Conservation (phyloP, 306 rosid species). For the Castanea sativa region DNA sequence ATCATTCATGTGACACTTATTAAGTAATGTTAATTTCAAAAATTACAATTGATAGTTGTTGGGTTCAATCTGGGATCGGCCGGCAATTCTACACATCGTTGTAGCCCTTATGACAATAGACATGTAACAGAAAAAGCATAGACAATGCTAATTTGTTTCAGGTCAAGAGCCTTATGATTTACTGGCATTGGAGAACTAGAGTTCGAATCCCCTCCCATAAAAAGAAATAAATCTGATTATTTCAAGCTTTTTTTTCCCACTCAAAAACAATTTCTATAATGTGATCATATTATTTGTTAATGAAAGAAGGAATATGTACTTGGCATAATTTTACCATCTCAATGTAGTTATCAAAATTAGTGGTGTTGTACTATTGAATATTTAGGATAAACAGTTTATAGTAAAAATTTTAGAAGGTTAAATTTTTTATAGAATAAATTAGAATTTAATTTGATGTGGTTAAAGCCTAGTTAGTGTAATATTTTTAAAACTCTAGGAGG, state of each 20-base stretch:
- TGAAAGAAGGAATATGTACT: background rate
- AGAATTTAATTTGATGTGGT: too few species aligned
- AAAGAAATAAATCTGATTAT: too few species aligned
- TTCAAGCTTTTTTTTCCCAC: too few species aligned
- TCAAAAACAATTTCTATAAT: too few species aligned
- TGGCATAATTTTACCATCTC: background rate
- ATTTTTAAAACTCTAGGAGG: too few species aligned
- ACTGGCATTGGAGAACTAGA: too few species aligned
- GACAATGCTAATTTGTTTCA: too few species aligned
- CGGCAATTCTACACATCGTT: background rate
- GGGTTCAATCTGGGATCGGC: background rate
- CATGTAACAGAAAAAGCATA: background rate
- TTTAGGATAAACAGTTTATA: background rate
- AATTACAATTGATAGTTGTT: background rate
- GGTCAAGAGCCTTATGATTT: too few species aligned
- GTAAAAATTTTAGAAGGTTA: background rate
- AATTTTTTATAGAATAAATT: background rate
- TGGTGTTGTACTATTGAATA: background rate
- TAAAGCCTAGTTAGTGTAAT: too few species aligned
- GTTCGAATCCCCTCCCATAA: too few species aligned
- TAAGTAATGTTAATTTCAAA: constrained; percentile 10
- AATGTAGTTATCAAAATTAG: background rate
- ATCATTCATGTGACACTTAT: constrained; percentile 28
- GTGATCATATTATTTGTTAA: background rate
- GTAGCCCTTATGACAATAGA: background rate